Percentiles rank a stretch among this genome's conserved stretches.
These are phyloP conservation scores for Alnus rubra DNA, from an alignment of 306 rosid species.

Conservation along the genomic window DNA sequence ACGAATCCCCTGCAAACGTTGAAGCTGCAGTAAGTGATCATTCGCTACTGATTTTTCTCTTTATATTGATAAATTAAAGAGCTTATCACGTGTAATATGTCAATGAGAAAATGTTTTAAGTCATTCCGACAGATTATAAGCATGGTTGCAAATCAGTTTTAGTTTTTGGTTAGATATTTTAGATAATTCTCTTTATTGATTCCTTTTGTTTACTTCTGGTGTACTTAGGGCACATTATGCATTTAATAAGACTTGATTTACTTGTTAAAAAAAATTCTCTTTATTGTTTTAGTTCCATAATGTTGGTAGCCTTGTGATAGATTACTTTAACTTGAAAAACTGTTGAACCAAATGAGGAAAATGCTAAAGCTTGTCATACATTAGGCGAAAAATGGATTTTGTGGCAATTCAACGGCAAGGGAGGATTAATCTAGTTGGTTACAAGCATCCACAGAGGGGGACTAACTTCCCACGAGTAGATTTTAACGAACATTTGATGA, in stretches of 20 bases:
- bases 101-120: not conserved
- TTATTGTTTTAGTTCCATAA: not conserved
- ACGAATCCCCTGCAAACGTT: slow-evolving; percentile 97
- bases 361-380: not conserved
- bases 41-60: not conserved
- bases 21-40: slow-evolving; percentile 92
- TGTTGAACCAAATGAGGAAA: not conserved
- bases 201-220: too few relatives aligned
- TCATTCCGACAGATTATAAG: not conserved
- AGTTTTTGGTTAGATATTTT: not conserved
- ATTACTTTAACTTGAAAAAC: not conserved
- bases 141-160: not conserved
- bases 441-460: not conserved
- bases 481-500: not conserved
- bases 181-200: not conserved
- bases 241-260: too few relatives aligned
- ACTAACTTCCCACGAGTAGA: not conserved
- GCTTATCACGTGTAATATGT: not conserved
- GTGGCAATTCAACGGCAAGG: not conserved
- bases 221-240: too few relatives aligned
- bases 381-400: not conserved
- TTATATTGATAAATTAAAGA: not conserved
- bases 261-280: not conserved
- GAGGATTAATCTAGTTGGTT: not conserved
- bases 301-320: not conserved